Evolutionary conservation across 2,329 filamentous ascomycete genomes (phyloP).

Genomic region (Exophiala sp.): DNA sequence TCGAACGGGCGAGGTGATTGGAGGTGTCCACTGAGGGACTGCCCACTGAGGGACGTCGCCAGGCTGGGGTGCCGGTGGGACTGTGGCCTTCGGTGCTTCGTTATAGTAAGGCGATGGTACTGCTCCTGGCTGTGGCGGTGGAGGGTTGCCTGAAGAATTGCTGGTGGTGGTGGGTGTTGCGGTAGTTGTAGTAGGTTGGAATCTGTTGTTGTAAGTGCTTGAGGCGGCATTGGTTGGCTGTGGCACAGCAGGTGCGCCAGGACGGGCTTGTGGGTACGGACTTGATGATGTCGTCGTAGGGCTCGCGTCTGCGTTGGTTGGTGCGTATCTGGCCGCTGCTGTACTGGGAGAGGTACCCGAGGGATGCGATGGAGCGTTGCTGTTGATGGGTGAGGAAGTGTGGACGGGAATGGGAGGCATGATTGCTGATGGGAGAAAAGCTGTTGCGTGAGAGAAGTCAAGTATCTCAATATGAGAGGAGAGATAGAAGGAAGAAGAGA

Average conservation of each 20-base stretch:
- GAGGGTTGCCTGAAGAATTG: constrained; percentile 7
- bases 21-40: constrained; percentile 4
- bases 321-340: constrained; percentile 20
- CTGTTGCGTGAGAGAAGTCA: neutral
- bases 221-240: constrained; percentile 21
- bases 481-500: neutral
- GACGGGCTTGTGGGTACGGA: constrained; percentile 11
- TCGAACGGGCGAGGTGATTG: constrained; percentile 8
- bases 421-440: neutral
- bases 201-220: constrained; percentile 15
- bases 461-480: neutral
- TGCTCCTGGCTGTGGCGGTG: constrained; percentile 17
- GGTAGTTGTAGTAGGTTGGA: constrained; percentile 14
- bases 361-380: constrained; percentile 13
- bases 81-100: neutral
- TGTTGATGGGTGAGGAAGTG: constrained; percentile 26
- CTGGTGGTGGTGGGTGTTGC: constrained; percentile 5
- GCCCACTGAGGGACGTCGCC: constrained; percentile 4
- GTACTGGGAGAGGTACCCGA: constrained; percentile 16
- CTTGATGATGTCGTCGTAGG: constrained; percentile 10
- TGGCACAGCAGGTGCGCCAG: constrained; percentile 17
- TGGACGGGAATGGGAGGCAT: constrained; percentile 25
- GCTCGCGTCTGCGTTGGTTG: constrained; percentile 1
- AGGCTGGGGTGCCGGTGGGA: constrained; percentile 8
- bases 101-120: constrained; percentile 5